Base-by-base conservation (phyloP, 2,329 filamentous ascomycete genomes). In the Shiraia sp. region DNA sequence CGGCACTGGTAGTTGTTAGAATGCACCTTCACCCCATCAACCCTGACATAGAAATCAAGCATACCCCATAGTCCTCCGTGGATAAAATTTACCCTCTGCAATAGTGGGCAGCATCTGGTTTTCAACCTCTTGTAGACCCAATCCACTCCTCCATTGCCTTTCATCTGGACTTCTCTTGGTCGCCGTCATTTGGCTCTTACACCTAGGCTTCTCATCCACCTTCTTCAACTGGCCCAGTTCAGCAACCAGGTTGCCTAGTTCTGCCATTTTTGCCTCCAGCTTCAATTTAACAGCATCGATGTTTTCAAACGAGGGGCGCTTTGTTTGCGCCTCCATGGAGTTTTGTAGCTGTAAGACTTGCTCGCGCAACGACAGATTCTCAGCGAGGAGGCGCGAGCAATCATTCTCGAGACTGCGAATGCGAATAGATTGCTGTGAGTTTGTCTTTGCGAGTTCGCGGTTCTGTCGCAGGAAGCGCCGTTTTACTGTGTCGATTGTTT, bases 401-500 rank as follows among this genome's bases (percentile, higher is more conserved):
- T 95, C 87, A 62, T 84, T 82, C 62, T 92, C 88, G 44, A 93
- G 78, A 50, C 78, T 81, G 46, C 88, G 83, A 57, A 93, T 91
- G 53, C 86, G 85, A 23, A 89, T 76, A 23, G 86, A 87, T 66
- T 91, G 87, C 36, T 80, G 79, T 16, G 88, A 89, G 71, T 95
- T 93, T 58, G 79, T 82, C 65, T 76, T 78, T 44, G 88, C 88
- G 51, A 93, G 86, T 61, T 93, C 88, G 70, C 87, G 81, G 66
- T 95, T 95, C 66, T 93, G 89, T 40, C 88, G 81, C 59, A 91
- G 75, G 63, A 91, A 89, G 65, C 86, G 85, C 61, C 86, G 81
- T 66, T 88, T 87, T 45, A 92, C 87, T 91, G 57, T 55, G 66
- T 91, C 87, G 55, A 89, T 71, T 64, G 76, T 84, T 72, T 90